Conservation (phyloP, 345 rosid species). For the Turritis glabra region DNA sequence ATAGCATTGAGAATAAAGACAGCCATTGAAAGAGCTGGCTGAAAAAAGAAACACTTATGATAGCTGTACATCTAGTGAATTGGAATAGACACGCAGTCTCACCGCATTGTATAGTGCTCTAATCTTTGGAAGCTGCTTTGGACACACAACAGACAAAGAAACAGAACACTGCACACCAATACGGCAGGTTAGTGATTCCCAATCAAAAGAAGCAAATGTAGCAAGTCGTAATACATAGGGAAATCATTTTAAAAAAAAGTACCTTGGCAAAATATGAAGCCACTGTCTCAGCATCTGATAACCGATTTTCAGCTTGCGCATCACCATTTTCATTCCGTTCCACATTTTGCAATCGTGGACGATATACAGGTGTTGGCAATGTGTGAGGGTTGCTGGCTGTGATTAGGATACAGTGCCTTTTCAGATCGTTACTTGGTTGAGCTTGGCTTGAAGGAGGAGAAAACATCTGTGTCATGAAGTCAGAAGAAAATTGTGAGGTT, state of each 20-base stretch:
- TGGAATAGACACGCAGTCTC: conserved; percentile 39
- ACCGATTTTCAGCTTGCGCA: conserved; percentile 59
- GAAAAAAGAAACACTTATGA: conserved; percentile 8
- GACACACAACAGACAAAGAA: conserved; percentile 88
- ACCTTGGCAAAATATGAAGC: conserved; percentile 81
- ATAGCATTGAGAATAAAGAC: conserved; percentile 8
- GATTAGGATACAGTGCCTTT: conserved; percentile 87
- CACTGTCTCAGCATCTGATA: conserved; percentile 88
- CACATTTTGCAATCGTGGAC: conserved; percentile 62
- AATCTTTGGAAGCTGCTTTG: conserved; percentile 87
- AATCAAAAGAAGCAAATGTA: not conserved
- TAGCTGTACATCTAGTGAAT: conserved; percentile 8
- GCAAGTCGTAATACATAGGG: conserved; percentile 11
- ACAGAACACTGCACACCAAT: conserved; percentile 65
- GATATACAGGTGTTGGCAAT: conserved; percentile 91
- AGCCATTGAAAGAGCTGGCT: conserved; percentile 19
- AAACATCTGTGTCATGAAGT: conserved; percentile 65
- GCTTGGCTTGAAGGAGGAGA: conserved; percentile 63
- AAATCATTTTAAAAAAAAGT: conserved; percentile 18
- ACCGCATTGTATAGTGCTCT: conserved; percentile 79
- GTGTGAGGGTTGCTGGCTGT: conserved; percentile 92
- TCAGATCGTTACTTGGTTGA: conserved; percentile 65
- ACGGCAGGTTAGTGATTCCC: conserved; percentile 36
- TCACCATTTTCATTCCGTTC: conserved; percentile 67
- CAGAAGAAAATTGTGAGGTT: conserved; percentile 33